These are phyloP conservation scores for Euphorbia peplus DNA, from an alignment of 345 rosid species.

Conservation along the genomic window DNA sequence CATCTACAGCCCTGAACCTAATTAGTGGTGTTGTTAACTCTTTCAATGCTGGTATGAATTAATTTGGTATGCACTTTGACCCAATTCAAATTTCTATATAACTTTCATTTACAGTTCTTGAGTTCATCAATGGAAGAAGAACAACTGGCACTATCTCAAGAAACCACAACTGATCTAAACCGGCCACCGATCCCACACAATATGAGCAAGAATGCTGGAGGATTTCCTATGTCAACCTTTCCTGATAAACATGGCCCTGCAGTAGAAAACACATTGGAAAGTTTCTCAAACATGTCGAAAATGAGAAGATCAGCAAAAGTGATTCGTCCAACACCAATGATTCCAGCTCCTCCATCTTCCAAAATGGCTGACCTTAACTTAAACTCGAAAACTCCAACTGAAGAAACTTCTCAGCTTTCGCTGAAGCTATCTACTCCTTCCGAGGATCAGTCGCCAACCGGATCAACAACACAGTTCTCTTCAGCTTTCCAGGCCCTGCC, in stretches of 20 bases:
- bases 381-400: constrained; percentile 26
- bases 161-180: constrained; percentile 10
- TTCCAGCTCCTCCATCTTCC: constrained; percentile 59
- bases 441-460: constrained; percentile 44
- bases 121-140: constrained; percentile 44
- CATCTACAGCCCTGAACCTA: too few relatives aligned
- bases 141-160: constrained; percentile 16
- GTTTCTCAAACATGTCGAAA: constrained; percentile 18
- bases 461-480: constrained; percentile 17
- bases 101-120: constrained; percentile 28
- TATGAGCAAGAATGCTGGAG: constrained; percentile 18
- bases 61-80: too few relatives aligned
- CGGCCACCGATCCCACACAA: constrained; percentile 18
- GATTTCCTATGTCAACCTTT: constrained; percentile 32
- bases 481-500: constrained; percentile 51
- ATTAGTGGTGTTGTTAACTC: too few relatives aligned
- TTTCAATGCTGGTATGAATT: too few relatives aligned
- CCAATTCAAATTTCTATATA: too few relatives aligned
- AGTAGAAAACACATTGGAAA: constrained; percentile 24
- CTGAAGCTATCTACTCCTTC: constrained; percentile 47
- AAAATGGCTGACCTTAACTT: constrained; percentile 67
- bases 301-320: constrained; percentile 23
- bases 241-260: constrained; percentile 23
- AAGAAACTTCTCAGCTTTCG: constrained; percentile 44
- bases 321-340: constrained; percentile 47